A percentile compares a stretch with the other conserved stretches of the same genome.
Conservation (phyloP, 768 basidiomycete genomes). For the Lentinula edodes region DNA sequence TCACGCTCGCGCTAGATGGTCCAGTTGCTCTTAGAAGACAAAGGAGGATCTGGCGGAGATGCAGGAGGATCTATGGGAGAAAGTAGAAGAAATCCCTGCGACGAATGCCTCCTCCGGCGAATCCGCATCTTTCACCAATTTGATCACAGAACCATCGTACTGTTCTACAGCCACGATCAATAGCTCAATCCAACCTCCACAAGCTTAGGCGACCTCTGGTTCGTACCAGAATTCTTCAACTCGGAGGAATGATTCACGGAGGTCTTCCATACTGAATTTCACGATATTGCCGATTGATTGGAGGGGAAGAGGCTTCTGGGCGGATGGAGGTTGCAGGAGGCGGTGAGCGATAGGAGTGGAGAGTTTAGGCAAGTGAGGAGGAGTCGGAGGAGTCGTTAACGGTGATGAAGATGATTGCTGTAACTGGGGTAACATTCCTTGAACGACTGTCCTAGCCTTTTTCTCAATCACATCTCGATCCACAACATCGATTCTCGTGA, state of each 20-base stretch:
- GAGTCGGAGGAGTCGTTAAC: neutral
- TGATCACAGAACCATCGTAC: constrained; percentile 15
- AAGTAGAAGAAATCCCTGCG: neutral
- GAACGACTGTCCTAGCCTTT: constrained; percentile 29
- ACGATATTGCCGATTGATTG: constrained; percentile 45
- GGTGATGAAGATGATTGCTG: constrained; percentile 6
- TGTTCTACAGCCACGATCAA: constrained; percentile 42
- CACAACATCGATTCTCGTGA: constrained; percentile 29
- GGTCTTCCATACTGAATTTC: constrained; percentile 48
- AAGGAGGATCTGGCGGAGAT: too few relatives aligned
- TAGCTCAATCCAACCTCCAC: constrained; percentile 58
- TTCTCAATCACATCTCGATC: constrained; percentile 24
- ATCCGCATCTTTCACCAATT: neutral
- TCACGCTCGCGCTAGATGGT: constrained; percentile 22
- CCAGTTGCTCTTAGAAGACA: constrained; percentile 19
- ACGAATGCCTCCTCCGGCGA: neutral
- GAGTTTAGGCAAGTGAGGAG: neutral
- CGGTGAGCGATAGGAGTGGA: constrained; percentile 28
- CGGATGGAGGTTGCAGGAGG: constrained; percentile 38
- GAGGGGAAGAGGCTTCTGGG: constrained; percentile 36
- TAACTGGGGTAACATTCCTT: constrained; percentile 12
- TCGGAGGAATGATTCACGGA: constrained; percentile 41
- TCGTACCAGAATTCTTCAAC: constrained; percentile 50
- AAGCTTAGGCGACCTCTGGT: constrained; percentile 37
- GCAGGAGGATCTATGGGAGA: neutral